Base-by-base conservation (phyloP, 2,329 filamentous ascomycete genomes). In the Cercospora berteroae region DNA sequence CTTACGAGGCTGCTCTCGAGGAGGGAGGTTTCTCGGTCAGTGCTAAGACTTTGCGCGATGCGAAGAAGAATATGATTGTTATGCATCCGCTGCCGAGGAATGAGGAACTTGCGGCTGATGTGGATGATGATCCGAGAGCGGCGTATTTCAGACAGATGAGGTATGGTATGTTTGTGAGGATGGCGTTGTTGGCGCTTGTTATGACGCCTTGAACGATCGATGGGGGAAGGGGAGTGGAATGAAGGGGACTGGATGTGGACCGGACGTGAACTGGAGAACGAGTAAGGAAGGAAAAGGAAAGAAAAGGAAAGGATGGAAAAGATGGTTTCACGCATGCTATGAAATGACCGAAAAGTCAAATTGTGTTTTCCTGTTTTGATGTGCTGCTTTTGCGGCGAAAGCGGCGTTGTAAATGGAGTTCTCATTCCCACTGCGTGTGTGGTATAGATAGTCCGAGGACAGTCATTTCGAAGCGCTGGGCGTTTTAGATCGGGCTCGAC, bases 141-240 rank as follows among this genome's bases (percentile, higher is more conserved):
- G 94, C 95, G 65, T 99, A 99, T 84, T 99, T 99, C 83, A 89
- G 95, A 91, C 95, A 99, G 91, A 97, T 97, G 94, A 89, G 90
- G 82, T 97, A 98, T 82, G 95, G 95, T 75, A 87, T 99, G 75
- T 98, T 97, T 86, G 96, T 92, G 81, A 91, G 95, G 79, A 99
- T 99, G 95, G 95, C 95, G 74, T 83, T 99, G 82, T 86, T 99
- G 80, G 95, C 95, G 73, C 85, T 98, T 80, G 92, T 98, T 80
- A 90, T 99, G 91, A 89, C 85, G 65, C 81, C 81, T 13, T 82
- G 25, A 52, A 4, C 2, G 1, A 20, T 3, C 2, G 23, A 10
- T 55, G 10, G n/a, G 6, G n/a, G 42, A 48, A 20, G 1, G 8
- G n/a, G 4, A 10, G 36, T 8, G n/a, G 12, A 10, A 8, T 9